Evolutionary conservation across 306 rosid species (phyloP), one percentile per base, ranked within the genome.

Genomic region (Casuarina glauca): DNA sequence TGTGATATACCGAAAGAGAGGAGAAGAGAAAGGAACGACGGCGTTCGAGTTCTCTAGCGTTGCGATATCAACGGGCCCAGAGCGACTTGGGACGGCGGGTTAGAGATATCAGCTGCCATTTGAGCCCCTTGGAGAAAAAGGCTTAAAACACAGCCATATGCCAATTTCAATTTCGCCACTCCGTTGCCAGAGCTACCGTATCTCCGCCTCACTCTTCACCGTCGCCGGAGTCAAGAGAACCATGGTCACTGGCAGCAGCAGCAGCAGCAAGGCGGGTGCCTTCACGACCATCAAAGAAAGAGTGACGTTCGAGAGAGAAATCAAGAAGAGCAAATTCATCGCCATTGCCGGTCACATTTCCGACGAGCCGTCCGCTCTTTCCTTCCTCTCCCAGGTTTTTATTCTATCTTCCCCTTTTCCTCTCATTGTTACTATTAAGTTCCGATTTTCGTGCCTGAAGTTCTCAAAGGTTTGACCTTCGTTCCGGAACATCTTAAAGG

Each of bases 291-390:
- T 94, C 77, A 78, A 85, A 81, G 97, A 94, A 70, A 87, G 46
- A 43, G 86, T 88, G 41, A 80, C 81, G 9, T 88, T 90, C 79
- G 87, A 94, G 45, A 89, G 79, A 57, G 98, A 89, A 66, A 89
- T 92, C 19, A 91, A 94, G 81, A 94, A 92, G 77, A 92, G 97
- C 89, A 94, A 94, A 76, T 94, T 94, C 89, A 90, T 92, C 84
- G 97, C 97, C 81, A 64, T 92, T 46, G 97, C 95, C 36, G 95
- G 91, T 53, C 79, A 93, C 73, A 74, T 92, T 80, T 76, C 92
- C 82, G 89, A 89, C 35, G 95, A 94, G n/a, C 88, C 87, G 51
- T 86, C 97, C 69, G 95, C 97, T 49, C 81, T 88, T 78, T 88
- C 95, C 69, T 89, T 94, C 81, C 97, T 94, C 62, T 89, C 97